These are phyloP conservation scores for Metschnikowia henanensis DNA, from an alignment of 805 yeast genomes.

Conservation along the genomic window DNA sequence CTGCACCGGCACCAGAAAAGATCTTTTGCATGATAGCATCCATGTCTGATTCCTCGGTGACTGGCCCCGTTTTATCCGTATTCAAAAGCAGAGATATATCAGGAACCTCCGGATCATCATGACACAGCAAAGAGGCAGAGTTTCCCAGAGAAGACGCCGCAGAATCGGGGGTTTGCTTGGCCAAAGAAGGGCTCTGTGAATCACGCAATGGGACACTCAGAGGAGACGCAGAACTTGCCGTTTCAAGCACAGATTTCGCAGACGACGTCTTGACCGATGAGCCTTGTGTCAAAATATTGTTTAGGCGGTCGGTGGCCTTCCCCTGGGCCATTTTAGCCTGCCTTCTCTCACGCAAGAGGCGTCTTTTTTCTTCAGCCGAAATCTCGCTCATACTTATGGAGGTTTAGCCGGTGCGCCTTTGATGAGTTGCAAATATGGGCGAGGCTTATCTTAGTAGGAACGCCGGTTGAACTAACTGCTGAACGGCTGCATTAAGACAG, in stretches of 20 bases:
- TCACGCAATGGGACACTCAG: background rate
- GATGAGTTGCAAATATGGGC: too few species aligned
- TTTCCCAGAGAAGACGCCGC: background rate
- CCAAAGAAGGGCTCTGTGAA: background rate
- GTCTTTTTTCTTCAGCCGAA: constrained; percentile 58
- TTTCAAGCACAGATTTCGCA: constrained; percentile 33
- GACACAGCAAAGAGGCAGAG: constrained; percentile 10
- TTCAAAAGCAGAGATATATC: constrained; percentile 29
- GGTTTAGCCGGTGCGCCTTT: too few species aligned
- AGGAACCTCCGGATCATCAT: constrained; percentile 41
- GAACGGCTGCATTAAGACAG: too few species aligned
- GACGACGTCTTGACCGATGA: constrained; percentile 34
- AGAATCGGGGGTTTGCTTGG: background rate
- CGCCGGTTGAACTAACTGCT: too few species aligned
- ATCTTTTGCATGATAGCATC: constrained; percentile 36
- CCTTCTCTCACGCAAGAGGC: constrained; percentile 59
- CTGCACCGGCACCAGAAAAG: constrained; percentile 22
- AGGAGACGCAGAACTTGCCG: background rate
- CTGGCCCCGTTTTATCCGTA: constrained; percentile 4
- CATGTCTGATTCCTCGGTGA: constrained; percentile 25
- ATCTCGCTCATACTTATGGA: constrained; percentile 44
- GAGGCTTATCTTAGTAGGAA: too few species aligned
- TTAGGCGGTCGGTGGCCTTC: constrained; percentile 53
- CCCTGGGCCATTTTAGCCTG: constrained; percentile 61
- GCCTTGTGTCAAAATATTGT: constrained; percentile 43